Evolutionary conservation across 768 basidiomycete genomes (phyloP).

Genomic region (Tulasnella calospora): DNA sequence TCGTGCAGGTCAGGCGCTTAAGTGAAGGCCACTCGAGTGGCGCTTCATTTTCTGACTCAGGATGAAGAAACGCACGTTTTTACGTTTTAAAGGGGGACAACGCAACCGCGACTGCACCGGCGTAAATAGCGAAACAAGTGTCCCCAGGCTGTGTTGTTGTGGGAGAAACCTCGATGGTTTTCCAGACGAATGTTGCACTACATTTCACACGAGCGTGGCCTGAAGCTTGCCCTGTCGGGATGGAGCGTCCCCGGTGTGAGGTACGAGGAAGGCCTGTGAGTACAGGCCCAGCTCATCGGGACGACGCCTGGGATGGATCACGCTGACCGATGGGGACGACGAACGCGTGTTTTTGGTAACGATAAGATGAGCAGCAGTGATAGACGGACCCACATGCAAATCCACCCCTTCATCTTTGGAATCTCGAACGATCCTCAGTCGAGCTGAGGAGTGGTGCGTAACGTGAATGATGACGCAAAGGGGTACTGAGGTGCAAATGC

Average conservation of each 20-base stretch:
- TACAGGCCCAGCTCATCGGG: background rate
- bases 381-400: slow-evolving; percentile 1
- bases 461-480: slow-evolving; percentile 5
- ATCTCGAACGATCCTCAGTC: slow-evolving; percentile 4
- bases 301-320: background rate
- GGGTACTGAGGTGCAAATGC: background rate
- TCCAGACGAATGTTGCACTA: background rate
- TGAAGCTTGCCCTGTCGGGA: background rate
- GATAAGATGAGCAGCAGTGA: background rate
- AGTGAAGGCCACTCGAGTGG: background rate
- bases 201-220: background rate
- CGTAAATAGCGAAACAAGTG: background rate
- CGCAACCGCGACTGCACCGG: background rate
- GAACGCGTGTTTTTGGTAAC: background rate
- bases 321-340: background rate
- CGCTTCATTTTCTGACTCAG: background rate
- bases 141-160: slow-evolving; percentile 9
- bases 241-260: background rate
- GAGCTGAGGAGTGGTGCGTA: background rate
- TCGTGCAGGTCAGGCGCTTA: background rate
- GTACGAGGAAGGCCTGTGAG: slow-evolving; percentile 9
- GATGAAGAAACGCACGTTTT: background rate
- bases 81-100: background rate
- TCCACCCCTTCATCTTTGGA: background rate
- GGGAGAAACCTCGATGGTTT: slow-evolving; percentile 11